Evolutionary conservation across 495 filamentous ascomycete species (phyloP), one percentile per base, ranked within the genome.

Genomic region (Hyaloscypha hepaticicola): DNA sequence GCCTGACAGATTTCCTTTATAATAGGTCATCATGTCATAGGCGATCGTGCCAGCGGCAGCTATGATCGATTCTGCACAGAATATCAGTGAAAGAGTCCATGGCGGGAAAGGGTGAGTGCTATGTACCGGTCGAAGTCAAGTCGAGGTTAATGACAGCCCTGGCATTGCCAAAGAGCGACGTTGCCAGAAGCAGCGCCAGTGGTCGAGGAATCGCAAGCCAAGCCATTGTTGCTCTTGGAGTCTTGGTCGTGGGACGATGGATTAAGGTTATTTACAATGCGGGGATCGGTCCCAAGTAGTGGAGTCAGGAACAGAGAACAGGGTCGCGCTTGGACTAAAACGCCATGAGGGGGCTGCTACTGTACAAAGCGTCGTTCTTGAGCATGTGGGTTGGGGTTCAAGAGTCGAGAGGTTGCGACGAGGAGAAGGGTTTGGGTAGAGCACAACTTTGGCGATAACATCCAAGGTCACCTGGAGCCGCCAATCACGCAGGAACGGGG

Each of bases 21-120:
- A 92, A 71, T 83, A 85, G 41, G 73, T 72, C 73, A 91, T 78
- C 70, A 90, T 76, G 62, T 85, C 84, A 69, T 77, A 80, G 8
- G 88, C 87, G 49, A 88, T 78, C 3, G 75, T 81, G 38, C 78
- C 77, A 41, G 88, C 86, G 2, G 85, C 86, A 31, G 72, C 63
- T 70, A 82, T 85, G 71, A 90, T 82, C 6, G 85, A 86, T 29
- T 66, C 85, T 87, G 58, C 14, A 25, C 29, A n/a, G 29, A 12
- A 19, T 29, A 33, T 31, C 27, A 57, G 55, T 26, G 27, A 41
- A n/a, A 26, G 33, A 38, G 5, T 25, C 26, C 33, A 6, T 9
- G 33, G 33, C 21, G 5, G 19, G 19, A 45, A 3, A 31, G 31
- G 24, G 4, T 28, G 8, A 26, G 11, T 34, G 11, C 3, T 6